Percentiles rank a stretch among this genome's conserved stretches.
These are phyloP conservation scores for Fraxinus americana DNA, from an alignment of 257 asterid genomes.

Conservation along the genomic window DNA sequence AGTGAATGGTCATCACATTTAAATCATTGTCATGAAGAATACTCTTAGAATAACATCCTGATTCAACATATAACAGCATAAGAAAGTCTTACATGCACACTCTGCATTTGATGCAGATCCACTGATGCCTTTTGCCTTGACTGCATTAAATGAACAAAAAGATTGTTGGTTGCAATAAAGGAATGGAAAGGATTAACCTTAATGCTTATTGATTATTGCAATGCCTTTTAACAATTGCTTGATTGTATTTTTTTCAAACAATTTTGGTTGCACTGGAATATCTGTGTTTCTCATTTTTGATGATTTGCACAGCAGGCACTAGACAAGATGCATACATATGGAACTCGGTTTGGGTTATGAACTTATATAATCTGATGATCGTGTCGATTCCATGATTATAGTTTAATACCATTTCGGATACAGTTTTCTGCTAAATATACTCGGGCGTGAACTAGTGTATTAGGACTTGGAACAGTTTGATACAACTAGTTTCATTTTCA, in stretches of 20 bases:
- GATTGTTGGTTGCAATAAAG: constrained; percentile 18
- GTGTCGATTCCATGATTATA: too few species aligned
- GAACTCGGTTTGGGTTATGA: neutral
- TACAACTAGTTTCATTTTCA: neutral
- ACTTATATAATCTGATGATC: too few species aligned
- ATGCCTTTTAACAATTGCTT: neutral
- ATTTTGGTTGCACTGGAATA: neutral
- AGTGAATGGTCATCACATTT: neutral
- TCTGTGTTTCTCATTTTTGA: neutral
- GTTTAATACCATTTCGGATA: neutral
- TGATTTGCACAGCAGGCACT: neutral
- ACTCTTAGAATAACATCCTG: neutral
- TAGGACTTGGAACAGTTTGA: neutral
- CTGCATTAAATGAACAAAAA: constrained; percentile 51
- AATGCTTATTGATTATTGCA: neutral
- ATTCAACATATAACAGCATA: constrained; percentile 19
- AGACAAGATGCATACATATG: neutral
- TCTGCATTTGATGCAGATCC: constrained; percentile 95
- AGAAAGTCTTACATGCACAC: constrained; percentile 66
- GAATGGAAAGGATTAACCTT: constrained; percentile 4
- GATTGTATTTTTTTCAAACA: neutral
- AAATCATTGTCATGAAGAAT: neutral
- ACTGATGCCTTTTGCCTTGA: constrained; percentile 91
- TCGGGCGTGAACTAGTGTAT: neutral
- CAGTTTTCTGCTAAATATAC: neutral